Evolutionary conservation across 257 asterid species (phyloP), one percentile per base, ranked within the genome.

Genomic region (Gentiana dahurica): DNA sequence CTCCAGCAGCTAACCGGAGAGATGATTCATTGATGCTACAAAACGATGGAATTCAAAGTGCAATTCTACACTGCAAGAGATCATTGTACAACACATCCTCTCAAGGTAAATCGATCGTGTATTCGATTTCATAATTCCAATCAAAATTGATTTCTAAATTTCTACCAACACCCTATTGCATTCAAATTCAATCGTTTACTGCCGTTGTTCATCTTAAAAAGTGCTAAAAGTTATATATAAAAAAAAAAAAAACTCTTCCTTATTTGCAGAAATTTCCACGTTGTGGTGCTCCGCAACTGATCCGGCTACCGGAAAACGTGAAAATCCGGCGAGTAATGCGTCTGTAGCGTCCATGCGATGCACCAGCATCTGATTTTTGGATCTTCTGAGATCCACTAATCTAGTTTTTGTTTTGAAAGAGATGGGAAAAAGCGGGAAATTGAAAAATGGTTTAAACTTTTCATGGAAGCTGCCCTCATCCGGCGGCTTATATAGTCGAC

Each of bases 41-140:
- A 54, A 48, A 70, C 49, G 94, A 86, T 55, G 94, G 88, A 36
- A 87, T 88, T 58, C 88, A 74, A 68, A 64, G 87, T 37, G 96
- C 96, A 47, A 87, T 88, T 66, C 94, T 88, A 5, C 83, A 86
- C 59, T 89, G 97, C 80, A 89, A 89, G 70, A 73, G 68, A 45
- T 83, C 94, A 36, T 39, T 39, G 45, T 85, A 72, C 73, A 79
- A 73, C 63, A 73, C 94, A 45, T 67, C 83, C 2, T 54, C 79
- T 4, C 55, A 70, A 73, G 94, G 90, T 75, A 70, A 49, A 43
- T 65, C 43, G 11, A 3, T 0, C 2, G 5, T 43, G 8, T 24
- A 24, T 24, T 24, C 50, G 0, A 49, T 2, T 10, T 50, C 47
- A 24, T 49, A 6, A 54, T 43, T 35, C 39, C 5, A 8, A 39